Evolutionary conservation across 441 rosid species (phyloP).

Genomic region (Erodium texanum): DNA sequence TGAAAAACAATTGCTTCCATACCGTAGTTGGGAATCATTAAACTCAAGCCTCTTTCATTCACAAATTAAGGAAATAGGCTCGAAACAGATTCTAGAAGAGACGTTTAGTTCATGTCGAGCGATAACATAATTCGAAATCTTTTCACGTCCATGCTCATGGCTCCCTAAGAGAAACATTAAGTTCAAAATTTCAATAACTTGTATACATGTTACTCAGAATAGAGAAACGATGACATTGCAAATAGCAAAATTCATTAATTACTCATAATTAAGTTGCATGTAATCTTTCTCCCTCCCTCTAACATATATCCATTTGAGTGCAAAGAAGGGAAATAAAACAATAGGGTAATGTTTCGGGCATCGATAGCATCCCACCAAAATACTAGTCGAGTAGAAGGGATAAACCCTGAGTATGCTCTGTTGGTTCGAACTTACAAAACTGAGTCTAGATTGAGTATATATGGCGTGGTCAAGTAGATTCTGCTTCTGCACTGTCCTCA

Average conservation of each 20-base stretch:
- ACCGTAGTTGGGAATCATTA: too few relatives aligned
- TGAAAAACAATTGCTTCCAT: too few relatives aligned
- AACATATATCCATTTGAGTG: constrained; percentile 7
- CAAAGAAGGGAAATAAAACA: constrained; percentile 5
- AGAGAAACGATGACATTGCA: not conserved
- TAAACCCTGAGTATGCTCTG: not conserved
- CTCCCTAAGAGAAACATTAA: not conserved
- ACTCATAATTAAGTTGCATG: not conserved
- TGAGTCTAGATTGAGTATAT: not conserved
- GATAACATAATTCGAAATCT: too few relatives aligned
- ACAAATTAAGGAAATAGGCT: too few relatives aligned
- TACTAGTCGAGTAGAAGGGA: not conserved
- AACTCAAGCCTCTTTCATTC: too few relatives aligned
- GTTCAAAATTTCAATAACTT: not conserved
- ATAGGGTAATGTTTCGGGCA: not conserved
- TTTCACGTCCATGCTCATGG: too few relatives aligned
- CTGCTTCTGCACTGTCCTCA: constrained; percentile 27
- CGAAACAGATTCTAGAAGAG: too few relatives aligned
- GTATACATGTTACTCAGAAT: not conserved
- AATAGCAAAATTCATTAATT: not conserved
- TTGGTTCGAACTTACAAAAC: not conserved
- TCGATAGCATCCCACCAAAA: constrained; percentile 15
- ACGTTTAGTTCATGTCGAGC: too few relatives aligned
- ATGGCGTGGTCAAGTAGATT: constrained; percentile 23
- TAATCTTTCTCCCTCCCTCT: constrained; percentile 6